Conservation (phyloP, 306 rosid genomes). For the Quercus parvula region DNA sequence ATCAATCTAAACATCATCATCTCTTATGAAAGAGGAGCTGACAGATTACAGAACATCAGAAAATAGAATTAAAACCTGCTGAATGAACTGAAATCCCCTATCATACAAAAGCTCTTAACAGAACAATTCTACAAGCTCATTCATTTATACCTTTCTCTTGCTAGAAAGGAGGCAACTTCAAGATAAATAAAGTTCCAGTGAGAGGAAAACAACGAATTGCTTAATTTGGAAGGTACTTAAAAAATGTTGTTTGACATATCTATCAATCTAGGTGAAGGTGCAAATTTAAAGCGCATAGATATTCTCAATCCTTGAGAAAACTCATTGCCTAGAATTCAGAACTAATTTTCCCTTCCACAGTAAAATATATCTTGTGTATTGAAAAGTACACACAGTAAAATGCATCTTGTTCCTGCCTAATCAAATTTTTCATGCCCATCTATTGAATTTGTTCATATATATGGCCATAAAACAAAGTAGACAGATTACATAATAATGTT, state of each 20-base stretch:
- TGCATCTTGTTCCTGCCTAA: neutral
- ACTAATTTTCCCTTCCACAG: neutral
- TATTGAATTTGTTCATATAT: neutral
- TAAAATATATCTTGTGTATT: too few relatives aligned
- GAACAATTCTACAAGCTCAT: neutral
- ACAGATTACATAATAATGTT: neutral
- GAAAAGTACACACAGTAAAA: neutral
- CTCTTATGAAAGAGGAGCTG: too few relatives aligned
- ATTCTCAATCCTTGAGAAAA: too few relatives aligned
- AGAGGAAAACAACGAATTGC: neutral
- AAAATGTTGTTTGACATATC: neutral
- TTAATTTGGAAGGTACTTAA: neutral
- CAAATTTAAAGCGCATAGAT: neutral
- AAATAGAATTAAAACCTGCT: too few relatives aligned
- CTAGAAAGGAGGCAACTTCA: neutral
- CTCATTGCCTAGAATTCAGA: too few relatives aligned
- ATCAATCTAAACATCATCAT: too few relatives aligned
- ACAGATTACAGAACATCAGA: too few relatives aligned
- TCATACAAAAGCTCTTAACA: neutral
- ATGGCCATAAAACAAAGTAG: neutral
- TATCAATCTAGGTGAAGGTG: neutral
- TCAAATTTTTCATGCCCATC: neutral
- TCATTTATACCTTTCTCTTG: neutral
- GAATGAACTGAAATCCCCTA: neutral
- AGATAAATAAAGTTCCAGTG: neutral